A percentile compares a stretch with the other conserved stretches of the same genome.
These are phyloP conservation scores for Rosa persica DNA, from an alignment of 306 rosid genomes.

Conservation along the genomic window DNA sequence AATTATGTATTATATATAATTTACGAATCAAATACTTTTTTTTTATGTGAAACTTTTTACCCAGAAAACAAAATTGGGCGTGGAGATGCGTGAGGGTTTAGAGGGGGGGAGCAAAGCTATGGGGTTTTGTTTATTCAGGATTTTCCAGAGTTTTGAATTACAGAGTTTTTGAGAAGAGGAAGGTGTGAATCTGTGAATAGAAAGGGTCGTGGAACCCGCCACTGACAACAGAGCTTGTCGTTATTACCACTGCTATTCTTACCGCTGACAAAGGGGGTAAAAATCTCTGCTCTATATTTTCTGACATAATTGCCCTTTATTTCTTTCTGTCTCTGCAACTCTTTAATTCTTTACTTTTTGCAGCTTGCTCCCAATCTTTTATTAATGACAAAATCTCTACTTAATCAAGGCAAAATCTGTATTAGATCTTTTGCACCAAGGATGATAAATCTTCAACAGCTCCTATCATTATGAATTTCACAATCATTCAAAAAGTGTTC, in stretches of 20 bases:
- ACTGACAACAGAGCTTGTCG: slow-evolving; percentile 42
- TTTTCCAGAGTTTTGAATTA: slow-evolving; percentile 1
- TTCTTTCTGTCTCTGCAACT: not conserved
- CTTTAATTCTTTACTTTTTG: not conserved
- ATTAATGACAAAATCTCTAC: not conserved
- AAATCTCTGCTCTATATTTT: not conserved
- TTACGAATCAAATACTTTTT: not conserved
- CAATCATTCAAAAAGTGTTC: too few species aligned
- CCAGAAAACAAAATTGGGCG: slow-evolving; percentile 17
- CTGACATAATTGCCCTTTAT: not conserved
- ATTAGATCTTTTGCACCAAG: too few species aligned
- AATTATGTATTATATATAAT: not conserved
- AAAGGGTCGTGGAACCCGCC: slow-evolving; percentile 57
- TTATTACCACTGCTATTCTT: slow-evolving; percentile 30
- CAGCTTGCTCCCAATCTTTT: not conserved
- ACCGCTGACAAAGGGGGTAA: not conserved
- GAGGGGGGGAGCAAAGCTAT: not conserved
- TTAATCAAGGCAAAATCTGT: not conserved
- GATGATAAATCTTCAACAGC: too few species aligned
- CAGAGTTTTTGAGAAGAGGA: not conserved
- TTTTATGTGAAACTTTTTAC: not conserved
- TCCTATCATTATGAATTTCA: too few species aligned
- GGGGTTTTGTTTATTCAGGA: slow-evolving; percentile 12
- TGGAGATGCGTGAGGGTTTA: slow-evolving; percentile 63
- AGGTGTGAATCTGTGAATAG: slow-evolving; percentile 5